phyloP scores from a whole-genome alignment of 1,284 basidiomycete genomes.

The Leccinum cinnamomeum region DNA sequence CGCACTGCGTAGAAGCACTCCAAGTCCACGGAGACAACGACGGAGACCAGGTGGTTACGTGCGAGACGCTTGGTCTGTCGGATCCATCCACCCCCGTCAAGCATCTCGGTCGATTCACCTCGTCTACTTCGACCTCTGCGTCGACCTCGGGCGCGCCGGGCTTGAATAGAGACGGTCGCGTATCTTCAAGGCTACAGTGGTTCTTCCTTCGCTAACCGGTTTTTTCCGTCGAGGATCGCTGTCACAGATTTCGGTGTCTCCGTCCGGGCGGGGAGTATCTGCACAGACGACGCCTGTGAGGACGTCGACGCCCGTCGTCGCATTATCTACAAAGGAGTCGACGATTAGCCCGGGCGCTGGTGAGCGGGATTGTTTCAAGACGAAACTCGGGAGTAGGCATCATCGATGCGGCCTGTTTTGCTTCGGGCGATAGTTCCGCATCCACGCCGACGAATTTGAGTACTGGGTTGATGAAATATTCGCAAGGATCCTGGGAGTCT shows the following conservation, averaged over 20 bases:
- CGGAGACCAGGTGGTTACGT: background rate
- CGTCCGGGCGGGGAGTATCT: too few relatives aligned
- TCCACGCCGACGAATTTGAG: conserved; percentile 15
- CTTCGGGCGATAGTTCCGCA: conserved; percentile 8
- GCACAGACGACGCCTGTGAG: background rate
- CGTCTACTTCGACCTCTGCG: conserved; percentile 6
- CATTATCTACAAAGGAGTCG: conserved; percentile 3
- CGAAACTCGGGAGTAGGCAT: background rate
- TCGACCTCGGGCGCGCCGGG: conserved; percentile 1
- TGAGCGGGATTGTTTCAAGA: too few relatives aligned
- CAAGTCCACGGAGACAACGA: conserved; percentile 22
- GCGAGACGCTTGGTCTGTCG: conserved; percentile 5
- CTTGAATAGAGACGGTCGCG: conserved; percentile 1
- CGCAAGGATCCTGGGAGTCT: conserved; percentile 35
- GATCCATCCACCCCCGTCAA: conserved; percentile 22
- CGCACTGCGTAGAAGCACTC: conserved; percentile 7
- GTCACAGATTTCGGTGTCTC: too few relatives aligned
- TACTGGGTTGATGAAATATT: conserved; percentile 22
- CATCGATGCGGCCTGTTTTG: background rate
- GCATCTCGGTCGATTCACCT: conserved; percentile 12
- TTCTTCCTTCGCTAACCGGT: conserved; percentile 16
- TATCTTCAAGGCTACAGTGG: conserved; percentile 12
- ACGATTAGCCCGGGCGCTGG: background rate
- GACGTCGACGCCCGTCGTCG: conserved; percentile 10
- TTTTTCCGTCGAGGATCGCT: too few relatives aligned